These are phyloP conservation scores for Ambrosia trifida DNA, from an alignment of 129 eudicot genomes.

Conservation along the genomic window DNA sequence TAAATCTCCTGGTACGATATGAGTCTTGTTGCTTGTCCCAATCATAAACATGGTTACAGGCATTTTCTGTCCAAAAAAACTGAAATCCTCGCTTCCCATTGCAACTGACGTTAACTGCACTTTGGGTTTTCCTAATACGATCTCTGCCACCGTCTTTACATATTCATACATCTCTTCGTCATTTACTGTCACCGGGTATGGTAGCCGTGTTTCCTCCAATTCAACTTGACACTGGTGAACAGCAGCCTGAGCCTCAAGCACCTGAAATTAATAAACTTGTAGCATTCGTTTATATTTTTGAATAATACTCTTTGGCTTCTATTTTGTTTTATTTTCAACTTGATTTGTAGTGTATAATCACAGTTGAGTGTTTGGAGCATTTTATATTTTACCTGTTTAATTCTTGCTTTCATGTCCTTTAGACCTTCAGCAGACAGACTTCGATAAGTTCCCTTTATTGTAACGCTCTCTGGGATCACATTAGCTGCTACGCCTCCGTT, in stretches of 20 bases:
- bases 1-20: conserved; percentile 31
- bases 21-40: conserved; percentile 44
- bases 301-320: no score
- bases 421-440: conserved; percentile 64
- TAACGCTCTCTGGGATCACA: conserved; percentile 67
- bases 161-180: conserved; percentile 46
- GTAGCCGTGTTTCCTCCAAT: conserved; percentile 45
- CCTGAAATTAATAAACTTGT: conserved; percentile 26
- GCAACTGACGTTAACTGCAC: conserved; percentile 34
- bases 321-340: no score
- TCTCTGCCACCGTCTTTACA: conserved; percentile 47
- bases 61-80: conserved; percentile 50
- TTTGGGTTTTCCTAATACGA: conserved; percentile 44
- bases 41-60: conserved; percentile 51
- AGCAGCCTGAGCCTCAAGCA: conserved; percentile 52
- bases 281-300: no score
- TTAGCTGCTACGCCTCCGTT: conserved; percentile 58
- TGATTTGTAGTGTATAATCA: no score
- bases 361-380: no score
- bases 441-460: conserved; percentile 77
- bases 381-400: conserved; percentile 58
- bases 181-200: conserved; percentile 47
- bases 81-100: conserved; percentile 62
- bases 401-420: conserved; percentile 47
- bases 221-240: conserved; percentile 47